Percentiles rank a stretch among this genome's conserved stretches.
Conservation (phyloP, 257 asterid species). For the Lantana camara region DNA sequence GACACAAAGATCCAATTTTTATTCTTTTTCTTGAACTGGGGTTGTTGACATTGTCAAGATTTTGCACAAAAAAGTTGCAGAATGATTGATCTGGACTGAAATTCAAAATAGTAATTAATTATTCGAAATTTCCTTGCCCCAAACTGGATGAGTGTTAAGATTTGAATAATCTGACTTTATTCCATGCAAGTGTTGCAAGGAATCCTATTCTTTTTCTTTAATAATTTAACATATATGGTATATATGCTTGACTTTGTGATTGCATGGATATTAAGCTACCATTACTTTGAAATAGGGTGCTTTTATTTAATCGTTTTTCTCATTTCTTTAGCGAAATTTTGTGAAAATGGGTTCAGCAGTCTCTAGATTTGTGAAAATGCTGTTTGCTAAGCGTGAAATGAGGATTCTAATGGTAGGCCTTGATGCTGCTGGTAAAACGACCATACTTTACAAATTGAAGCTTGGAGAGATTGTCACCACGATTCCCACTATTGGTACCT, state of each 20-base stretch:
- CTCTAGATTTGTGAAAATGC: conserved; percentile 39
- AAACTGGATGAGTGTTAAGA: too few relatives aligned
- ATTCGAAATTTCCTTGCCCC: too few relatives aligned
- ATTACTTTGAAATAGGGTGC: not conserved
- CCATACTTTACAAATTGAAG: conserved; percentile 50
- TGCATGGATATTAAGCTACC: conserved; percentile 3
- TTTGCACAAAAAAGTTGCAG: too few relatives aligned
- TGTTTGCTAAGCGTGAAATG: conserved; percentile 48
- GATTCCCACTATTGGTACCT: conserved; percentile 53
- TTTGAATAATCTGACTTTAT: conserved; percentile 12
- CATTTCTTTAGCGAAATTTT: not conserved
- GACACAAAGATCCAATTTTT: too few relatives aligned
- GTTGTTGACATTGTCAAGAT: not conserved
- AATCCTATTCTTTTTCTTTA: conserved; percentile 29
- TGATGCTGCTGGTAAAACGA: conserved; percentile 54
- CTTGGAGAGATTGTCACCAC: conserved; percentile 55
- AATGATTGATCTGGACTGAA: too few relatives aligned
- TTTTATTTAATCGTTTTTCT: not conserved
- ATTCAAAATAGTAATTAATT: too few relatives aligned
- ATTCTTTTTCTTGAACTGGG: not conserved
- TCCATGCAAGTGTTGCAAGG: conserved; percentile 15
- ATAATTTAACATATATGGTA: conserved; percentile 11
- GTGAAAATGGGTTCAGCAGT: conserved; percentile 45
- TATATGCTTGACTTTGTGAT: not conserved
- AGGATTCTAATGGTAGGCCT: conserved; percentile 62